phyloP scores from a whole-genome alignment of 805 yeast genomes.

The Scheffersomyces coipomensis region DNA sequence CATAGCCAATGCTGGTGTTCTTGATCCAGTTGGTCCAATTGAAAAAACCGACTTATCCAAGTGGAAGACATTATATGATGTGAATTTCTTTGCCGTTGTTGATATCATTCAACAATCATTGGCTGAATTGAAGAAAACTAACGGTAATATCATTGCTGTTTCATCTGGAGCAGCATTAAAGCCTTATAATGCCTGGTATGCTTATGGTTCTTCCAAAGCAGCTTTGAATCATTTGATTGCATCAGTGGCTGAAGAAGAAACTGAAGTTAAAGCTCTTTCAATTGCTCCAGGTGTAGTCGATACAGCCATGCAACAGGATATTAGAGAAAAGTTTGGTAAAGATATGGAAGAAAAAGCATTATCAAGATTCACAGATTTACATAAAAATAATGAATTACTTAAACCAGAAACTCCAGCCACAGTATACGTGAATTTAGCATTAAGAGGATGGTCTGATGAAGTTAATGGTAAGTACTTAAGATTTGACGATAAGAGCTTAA shows the following conservation, averaged over 20 bases:
- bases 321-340: slow-evolving; percentile 60
- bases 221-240: slow-evolving; percentile 77
- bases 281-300: slow-evolving; percentile 96
- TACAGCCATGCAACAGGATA: slow-evolving; percentile 82
- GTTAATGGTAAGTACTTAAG: slow-evolving; percentile 71
- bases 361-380: slow-evolving; percentile 62
- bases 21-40: slow-evolving; percentile 70
- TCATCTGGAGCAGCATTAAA: slow-evolving; percentile 84
- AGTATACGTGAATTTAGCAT: slow-evolving; percentile 64
- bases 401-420: slow-evolving; percentile 72
- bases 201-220: slow-evolving; percentile 90
- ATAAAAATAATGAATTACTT: slow-evolving; percentile 55
- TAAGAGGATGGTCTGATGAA: slow-evolving; percentile 52
- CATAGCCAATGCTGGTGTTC: slow-evolving; percentile 78
- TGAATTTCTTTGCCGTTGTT: slow-evolving; percentile 78
- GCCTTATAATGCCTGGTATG: slow-evolving; percentile 75
- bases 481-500: slow-evolving; percentile 44
- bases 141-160: slow-evolving; percentile 73
- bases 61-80: slow-evolving; percentile 68
- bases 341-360: slow-evolving; percentile 62
- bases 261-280: slow-evolving; percentile 55
- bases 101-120: slow-evolving; percentile 53
- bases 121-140: slow-evolving; percentile 53
- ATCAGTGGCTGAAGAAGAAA: slow-evolving; percentile 69
- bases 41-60: slow-evolving; percentile 49